Evolutionary conservation across 306 rosid species (phyloP).

Genomic region (Corylus avellana): DNA sequence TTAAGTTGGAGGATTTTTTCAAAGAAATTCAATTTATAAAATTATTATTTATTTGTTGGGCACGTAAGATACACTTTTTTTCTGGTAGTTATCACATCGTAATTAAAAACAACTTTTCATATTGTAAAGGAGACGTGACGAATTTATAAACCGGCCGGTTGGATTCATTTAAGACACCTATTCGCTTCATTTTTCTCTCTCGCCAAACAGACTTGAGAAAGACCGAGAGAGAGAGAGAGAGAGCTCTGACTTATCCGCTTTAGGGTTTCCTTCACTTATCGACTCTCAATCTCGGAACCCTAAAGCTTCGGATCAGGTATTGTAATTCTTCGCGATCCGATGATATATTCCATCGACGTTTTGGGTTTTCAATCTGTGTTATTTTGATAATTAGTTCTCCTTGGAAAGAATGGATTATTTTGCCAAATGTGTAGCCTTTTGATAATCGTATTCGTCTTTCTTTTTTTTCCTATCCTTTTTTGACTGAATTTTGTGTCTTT

Average conservation of each 20-base stretch:
- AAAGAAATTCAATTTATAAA: too few relatives aligned
- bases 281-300: slow-evolving; percentile 37
- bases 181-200: slow-evolving; percentile 13
- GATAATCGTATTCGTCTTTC: neutral
- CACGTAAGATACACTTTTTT: too few relatives aligned
- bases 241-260: slow-evolving; percentile 44
- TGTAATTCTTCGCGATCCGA: neutral
- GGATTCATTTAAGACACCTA: too few relatives aligned
- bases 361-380: neutral
- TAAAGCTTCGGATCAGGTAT: slow-evolving; percentile 59
- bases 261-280: slow-evolving; percentile 35
- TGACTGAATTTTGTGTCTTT: neutral
- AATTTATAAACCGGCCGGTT: too few relatives aligned
- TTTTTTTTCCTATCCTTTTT: neutral
- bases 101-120: too few relatives aligned
- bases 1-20: too few relatives aligned
- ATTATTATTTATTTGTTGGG: too few relatives aligned
- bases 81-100: too few relatives aligned
- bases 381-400: neutral
- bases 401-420: neutral
- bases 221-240: slow-evolving; percentile 21
- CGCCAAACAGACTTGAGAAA: slow-evolving; percentile 14
- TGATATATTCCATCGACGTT: neutral
- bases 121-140: too few relatives aligned
- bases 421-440: slow-evolving; percentile 8